Evolutionary conservation across 768 basidiomycete species (phyloP), one percentile per base, ranked within the genome.

Genomic region (Russula compacta): DNA sequence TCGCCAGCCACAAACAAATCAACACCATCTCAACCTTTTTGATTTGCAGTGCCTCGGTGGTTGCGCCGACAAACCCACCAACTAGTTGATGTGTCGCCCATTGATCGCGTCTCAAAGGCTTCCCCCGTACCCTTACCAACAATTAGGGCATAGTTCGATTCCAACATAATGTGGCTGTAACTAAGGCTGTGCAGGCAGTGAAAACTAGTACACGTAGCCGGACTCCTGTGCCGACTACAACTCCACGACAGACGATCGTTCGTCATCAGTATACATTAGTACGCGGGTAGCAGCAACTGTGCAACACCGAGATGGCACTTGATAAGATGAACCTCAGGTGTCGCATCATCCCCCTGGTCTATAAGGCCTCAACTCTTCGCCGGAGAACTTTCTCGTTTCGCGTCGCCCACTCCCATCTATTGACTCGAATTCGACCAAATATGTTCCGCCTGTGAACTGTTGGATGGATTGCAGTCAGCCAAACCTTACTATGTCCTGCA

Each of bases 391-490:
- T 12, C 44, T 40, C 21, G 9, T 61, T 35, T 54, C 60, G 24
- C 10, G 33, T 24, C 44, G 60, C 21, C 60, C 55, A 10, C 29
- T 53, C 38, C 59, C 33, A 10, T 58, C 60, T 10, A 47, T 32
- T 12, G 65, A 54, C 19, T 59, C 52, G 10, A 42, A 55, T 17
- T 65, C 46, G 10, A 65, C 65, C 11, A 6, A 6, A 19, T 62
- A 58, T 9, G 19, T 17, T 11, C 8, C 9, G 2, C 46, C 47
- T 4, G 57, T 54, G 19, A 66, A 24, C 65, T 66, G 51, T 40
- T 52, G 17, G 17, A 24, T 36, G 15, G 15, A 17, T 4, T 19
- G 6, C 40, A 39, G 48, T 63, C 24, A 58, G 53, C 44, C 14
- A 29, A 54, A 24, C n/a, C 15, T 29, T 15, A 39, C 33, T 6